Conservation (phyloP, 2,329 filamentous ascomycete species). For the Ascomycota sp. region DNA sequence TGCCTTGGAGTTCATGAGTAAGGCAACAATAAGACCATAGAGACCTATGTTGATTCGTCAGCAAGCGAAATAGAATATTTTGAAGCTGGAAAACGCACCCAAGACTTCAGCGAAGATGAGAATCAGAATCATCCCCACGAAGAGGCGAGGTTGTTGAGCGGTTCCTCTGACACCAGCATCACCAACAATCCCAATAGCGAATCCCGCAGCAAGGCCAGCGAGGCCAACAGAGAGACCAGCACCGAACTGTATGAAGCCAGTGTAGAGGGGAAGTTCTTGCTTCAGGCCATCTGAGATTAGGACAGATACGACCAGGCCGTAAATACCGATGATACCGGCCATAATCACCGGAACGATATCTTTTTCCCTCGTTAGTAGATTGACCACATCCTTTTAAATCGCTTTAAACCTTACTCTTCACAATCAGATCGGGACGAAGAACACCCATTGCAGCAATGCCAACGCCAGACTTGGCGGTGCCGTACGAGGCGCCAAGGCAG, state of each 20-base stretch:
- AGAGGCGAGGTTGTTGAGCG: slow-evolving; percentile 64
- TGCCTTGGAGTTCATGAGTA: slow-evolving; percentile 97
- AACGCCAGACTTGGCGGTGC: slow-evolving; percentile 96
- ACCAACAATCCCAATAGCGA: slow-evolving; percentile 72
- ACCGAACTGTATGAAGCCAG: slow-evolving; percentile 67
- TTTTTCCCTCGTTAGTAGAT: slow-evolving; percentile 16
- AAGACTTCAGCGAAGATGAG: slow-evolving; percentile 99
- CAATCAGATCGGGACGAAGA: slow-evolving; percentile 87
- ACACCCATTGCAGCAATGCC: slow-evolving; percentile 98
- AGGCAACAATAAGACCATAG: slow-evolving; percentile 93
- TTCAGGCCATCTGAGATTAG: slow-evolving; percentile 60
- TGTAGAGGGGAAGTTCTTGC: slow-evolving; percentile 53
- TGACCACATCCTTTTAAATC: not conserved
- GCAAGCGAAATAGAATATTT: slow-evolving; percentile 1
- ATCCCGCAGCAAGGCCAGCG: slow-evolving; percentile 62
- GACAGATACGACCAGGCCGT: slow-evolving; percentile 73
- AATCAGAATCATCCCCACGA: slow-evolving; percentile 96
- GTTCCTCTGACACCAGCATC: slow-evolving; percentile 75
- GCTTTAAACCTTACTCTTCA: slow-evolving; percentile 60
- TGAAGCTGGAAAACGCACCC: slow-evolving; percentile 32
- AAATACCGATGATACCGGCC: slow-evolving; percentile 99
- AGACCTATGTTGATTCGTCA: slow-evolving; percentile 41
- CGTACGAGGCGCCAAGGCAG: slow-evolving; percentile 89
- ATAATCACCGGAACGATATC: slow-evolving; percentile 99
- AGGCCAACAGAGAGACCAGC: slow-evolving; percentile 65